A percentile compares a stretch with the other conserved stretches of the same genome.
Conservation (phyloP, 2,329 filamentous ascomycete genomes). For the Talaromyces sp. region DNA sequence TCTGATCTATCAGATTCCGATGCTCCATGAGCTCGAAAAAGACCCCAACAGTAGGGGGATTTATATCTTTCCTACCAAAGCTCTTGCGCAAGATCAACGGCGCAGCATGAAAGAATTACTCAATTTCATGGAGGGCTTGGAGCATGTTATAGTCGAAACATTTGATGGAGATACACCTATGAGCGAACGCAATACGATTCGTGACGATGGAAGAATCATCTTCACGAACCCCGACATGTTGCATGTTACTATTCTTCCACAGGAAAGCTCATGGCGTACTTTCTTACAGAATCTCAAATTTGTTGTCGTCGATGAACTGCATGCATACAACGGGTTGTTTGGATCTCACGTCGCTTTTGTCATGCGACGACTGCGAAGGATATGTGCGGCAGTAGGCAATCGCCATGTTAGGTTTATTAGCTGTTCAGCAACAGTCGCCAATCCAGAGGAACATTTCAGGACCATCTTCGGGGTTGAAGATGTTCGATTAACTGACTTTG, state of each 20-base stretch:
- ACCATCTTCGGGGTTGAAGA: constrained; percentile 88
- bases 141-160: constrained; percentile 78
- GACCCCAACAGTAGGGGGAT: constrained; percentile 78
- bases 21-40: constrained; percentile 79
- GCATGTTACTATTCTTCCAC: constrained; percentile 87
- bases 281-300: constrained; percentile 88
- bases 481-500: constrained; percentile 79
- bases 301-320: constrained; percentile 87
- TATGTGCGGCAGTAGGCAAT: constrained; percentile 90
- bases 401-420: constrained; percentile 83
- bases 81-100: constrained; percentile 89
- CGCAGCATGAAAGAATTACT: constrained; percentile 84
- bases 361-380: constrained; percentile 81
- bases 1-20: constrained; percentile 94
- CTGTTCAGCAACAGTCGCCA: constrained; percentile 93
- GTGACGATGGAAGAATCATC: constrained; percentile 86
- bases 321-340: constrained; percentile 94
- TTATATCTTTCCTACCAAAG: constrained; percentile 98
- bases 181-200: constrained; percentile 71
- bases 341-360: constrained; percentile 93
- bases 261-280: constrained; percentile 83
- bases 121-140: constrained; percentile 72
- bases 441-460: constrained; percentile 86
- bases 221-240: constrained; percentile 99
- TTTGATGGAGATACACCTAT: constrained; percentile 95